A percentile compares a stretch with the other conserved stretches of the same genome.
phyloP scores from a whole-genome alignment of 1,284 basidiomycete species.

The Puccinia polysora region DNA sequence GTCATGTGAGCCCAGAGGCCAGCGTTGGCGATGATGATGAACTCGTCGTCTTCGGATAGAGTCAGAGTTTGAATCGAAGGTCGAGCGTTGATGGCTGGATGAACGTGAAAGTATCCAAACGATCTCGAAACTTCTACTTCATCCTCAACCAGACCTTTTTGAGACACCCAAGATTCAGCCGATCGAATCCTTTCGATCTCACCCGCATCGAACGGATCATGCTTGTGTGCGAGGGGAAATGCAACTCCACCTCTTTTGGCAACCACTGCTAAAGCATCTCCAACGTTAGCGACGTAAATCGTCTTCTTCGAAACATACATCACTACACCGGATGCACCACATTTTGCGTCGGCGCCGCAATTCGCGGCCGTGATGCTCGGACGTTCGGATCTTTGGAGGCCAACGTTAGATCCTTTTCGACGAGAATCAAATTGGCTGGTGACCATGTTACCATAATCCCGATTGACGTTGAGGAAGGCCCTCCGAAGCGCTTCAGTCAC shows the following conservation, averaged over 20 bases:
- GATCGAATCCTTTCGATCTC: constrained; percentile 82
- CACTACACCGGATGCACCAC: constrained; percentile 81
- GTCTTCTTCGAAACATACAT: constrained; percentile 77
- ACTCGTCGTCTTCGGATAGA: constrained; percentile 83
- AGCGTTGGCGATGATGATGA: constrained; percentile 89
- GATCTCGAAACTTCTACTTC: constrained; percentile 84
- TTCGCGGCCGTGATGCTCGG: constrained; percentile 47
- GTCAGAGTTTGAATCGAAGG: constrained; percentile 71
- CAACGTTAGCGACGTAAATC: constrained; percentile 84
- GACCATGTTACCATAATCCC: constrained; percentile 62
- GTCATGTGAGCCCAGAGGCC: constrained; percentile 92
- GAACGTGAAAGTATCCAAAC: constrained; percentile 87
- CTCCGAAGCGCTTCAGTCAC: constrained; percentile 73
- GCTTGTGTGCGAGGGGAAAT: constrained; percentile 70
- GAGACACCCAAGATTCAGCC: constrained; percentile 93
- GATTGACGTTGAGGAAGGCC: constrained; percentile 78
- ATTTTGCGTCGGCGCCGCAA: constrained; percentile 53
- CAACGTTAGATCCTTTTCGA: constrained; percentile 68
- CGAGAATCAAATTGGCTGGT: constrained; percentile 57
- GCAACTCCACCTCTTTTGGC: constrained; percentile 73
- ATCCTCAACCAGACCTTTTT: constrained; percentile 88
- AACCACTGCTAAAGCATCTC: constrained; percentile 81
- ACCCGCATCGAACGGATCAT: constrained; percentile 81
- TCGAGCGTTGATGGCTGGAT: constrained; percentile 83
- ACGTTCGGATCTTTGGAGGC: constrained; percentile 56